Evolutionary conservation across 2,329 filamentous ascomycete genomes (phyloP), one percentile per base, ranked within the genome.

Genomic region (Remersonia thermophila): DNA sequence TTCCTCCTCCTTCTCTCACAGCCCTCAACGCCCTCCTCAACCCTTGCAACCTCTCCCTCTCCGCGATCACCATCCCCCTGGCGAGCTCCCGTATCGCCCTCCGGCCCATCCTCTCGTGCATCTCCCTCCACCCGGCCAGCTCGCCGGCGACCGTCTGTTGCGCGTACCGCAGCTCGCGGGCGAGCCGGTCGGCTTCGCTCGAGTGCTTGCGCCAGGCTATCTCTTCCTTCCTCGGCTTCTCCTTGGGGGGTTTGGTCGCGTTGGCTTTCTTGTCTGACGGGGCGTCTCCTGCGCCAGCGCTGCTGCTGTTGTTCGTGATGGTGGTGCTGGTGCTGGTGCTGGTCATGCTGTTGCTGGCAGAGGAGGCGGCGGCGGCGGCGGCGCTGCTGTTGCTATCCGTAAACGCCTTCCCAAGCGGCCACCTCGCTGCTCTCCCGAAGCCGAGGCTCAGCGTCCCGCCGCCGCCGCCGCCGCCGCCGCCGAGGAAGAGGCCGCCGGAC

Each of bases 101-200:
- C 42, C 77, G 66, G 1, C 83, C 86, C 61, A 83, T 76, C 50
- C 73, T 75, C 47, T 85, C 83, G 51, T 93, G 77, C 62, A 86
- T 74, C 28, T 93, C 85, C 52, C 94, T 87, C 85, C 91, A 98
- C 12, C 83, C 86, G 1, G 91, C 91, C 38, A 98, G 59, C 61
- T 98, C 91, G 2, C 77, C 71, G 6, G 93, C 89, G 16, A 96
- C 89, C 11, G 89, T 85, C 57, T 93, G 84, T 60, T 95, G 89
- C 32, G 87, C 94, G 57, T 91, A 94, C 33, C 85, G 67, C 37
- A 98, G 63, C 58, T 98, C 91, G 35, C 75, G 75, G 0, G 80
- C 79, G n/a, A 94, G 59, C 30, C 76, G 72, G 14, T 79, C 73
- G 9, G 83, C 71, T 53, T 95, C 84, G 13, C 67, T 59, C 44